Percentiles rank a stretch among this genome's conserved stretches.
Conservation (phyloP, 495 filamentous ascomycete species). For the Opeltia flavorubescens region DNA sequence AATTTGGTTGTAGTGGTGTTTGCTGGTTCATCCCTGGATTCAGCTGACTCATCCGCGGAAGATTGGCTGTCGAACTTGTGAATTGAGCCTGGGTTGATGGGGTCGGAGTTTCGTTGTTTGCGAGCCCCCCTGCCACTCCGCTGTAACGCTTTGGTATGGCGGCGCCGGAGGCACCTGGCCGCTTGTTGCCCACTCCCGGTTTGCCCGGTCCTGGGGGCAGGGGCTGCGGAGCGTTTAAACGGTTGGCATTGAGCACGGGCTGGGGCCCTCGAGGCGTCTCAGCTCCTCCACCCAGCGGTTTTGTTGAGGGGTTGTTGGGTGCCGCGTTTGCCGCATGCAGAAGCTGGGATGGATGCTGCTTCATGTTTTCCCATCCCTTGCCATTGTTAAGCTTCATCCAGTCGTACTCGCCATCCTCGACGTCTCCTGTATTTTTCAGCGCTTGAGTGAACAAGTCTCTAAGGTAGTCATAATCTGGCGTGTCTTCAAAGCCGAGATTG, state of each 20-base stretch:
- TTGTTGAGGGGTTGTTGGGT: slow-evolving; percentile 54
- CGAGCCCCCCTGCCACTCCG: slow-evolving; percentile 51
- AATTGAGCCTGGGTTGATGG: slow-evolving; percentile 82
- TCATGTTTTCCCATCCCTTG: slow-evolving; percentile 81
- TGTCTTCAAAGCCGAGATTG: slow-evolving; percentile 97
- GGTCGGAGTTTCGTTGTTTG: slow-evolving; percentile 61
- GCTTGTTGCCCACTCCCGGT: slow-evolving; percentile 66
- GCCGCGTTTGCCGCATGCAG: slow-evolving; percentile 60
- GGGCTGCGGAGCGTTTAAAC: slow-evolving; percentile 95
- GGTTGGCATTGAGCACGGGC: slow-evolving; percentile 61
- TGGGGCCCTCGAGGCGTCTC: slow-evolving; percentile 44
- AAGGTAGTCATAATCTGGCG: slow-evolving; percentile 95
- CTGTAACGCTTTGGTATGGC: slow-evolving; percentile 57
- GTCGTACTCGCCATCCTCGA: slow-evolving; percentile 98
- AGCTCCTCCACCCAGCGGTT: slow-evolving; percentile 58
- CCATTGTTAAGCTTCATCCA: slow-evolving; percentile 99
- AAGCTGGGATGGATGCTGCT: slow-evolving; percentile 65
- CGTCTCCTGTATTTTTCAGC: slow-evolving; percentile 84
- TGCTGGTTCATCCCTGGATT: slow-evolving; percentile 42
- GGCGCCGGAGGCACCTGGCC: slow-evolving; percentile 65
- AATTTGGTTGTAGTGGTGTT: slow-evolving; percentile 21
- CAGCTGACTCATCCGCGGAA: slow-evolving; percentile 47
- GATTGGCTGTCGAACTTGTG: slow-evolving; percentile 75
- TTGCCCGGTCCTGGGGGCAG: slow-evolving; percentile 79
- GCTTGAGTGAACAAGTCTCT: slow-evolving; percentile 93